Evolutionary conservation across 768 basidiomycete species (phyloP).

Genomic region (Termitomyces sp.): DNA sequence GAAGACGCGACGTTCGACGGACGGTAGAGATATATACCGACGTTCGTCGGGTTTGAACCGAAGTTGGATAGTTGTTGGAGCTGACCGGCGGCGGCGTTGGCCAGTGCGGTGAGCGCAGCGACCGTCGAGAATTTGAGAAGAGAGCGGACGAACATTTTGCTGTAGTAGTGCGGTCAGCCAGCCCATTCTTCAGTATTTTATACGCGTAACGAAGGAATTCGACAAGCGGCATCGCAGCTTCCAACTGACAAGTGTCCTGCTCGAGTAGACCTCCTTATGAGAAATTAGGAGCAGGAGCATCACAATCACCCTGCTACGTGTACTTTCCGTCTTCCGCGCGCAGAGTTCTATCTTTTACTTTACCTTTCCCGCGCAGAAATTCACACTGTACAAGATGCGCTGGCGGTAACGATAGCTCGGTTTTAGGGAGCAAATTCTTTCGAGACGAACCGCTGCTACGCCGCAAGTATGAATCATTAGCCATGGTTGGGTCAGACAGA

Average conservation of each 20-base stretch:
- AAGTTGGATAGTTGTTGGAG: conserved; percentile 42
- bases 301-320: background rate
- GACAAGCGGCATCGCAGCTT: background rate
- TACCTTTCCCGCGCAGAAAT: background rate
- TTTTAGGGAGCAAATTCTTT: background rate
- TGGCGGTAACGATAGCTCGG: background rate
- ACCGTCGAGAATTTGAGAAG: conserved; percentile 8
- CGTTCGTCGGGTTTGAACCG: conserved; percentile 50
- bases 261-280: no score
- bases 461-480: no score
- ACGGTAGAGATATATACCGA: conserved; percentile 40
- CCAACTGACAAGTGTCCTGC: no score
- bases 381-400: background rate
- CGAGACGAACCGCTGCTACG: no score
- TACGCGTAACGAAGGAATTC: background rate
- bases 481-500: no score
- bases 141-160: conserved; percentile 6
- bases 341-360: background rate
- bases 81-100: conserved; percentile 22
- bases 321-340: background rate
- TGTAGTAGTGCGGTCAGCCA: no score
- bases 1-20: conserved; percentile 30
- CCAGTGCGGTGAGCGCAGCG: conserved; percentile 14
- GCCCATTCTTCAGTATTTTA: background rate
- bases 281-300: background rate